These are phyloP conservation scores for Fraxinus latifolia DNA, from an alignment of 305 asterid genomes.

Conservation along the genomic window DNA sequence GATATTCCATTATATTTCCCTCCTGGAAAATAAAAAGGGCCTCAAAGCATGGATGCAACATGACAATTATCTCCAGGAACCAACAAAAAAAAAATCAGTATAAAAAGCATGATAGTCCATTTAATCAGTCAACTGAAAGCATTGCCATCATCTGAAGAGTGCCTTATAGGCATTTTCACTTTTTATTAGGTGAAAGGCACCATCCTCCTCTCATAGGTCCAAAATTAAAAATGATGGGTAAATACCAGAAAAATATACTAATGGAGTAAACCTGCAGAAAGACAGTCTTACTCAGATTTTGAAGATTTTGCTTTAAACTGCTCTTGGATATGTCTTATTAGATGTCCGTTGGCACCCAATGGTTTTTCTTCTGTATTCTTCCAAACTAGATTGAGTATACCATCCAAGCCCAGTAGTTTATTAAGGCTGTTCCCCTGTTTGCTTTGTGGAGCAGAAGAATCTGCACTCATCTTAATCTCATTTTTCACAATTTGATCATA, in stretches of 20 bases:
- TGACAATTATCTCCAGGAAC: conserved; percentile 15
- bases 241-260: background rate
- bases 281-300: conserved; percentile 80
- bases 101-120: conserved; percentile 1
- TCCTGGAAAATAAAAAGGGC: conserved; percentile 12
- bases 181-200: conserved; percentile 12
- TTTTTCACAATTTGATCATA: conserved; percentile 91
- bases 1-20: background rate
- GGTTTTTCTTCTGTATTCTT: conserved; percentile 94
- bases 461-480: conserved; percentile 92
- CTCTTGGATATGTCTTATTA: conserved; percentile 91
- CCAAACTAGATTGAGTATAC: conserved; percentile 95
- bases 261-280: conserved; percentile 21
- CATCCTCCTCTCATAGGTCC: conserved; percentile 4
- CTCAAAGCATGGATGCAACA: conserved; percentile 19
- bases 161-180: conserved; percentile 5
- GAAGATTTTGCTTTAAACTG: conserved; percentile 90
- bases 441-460: conserved; percentile 71
- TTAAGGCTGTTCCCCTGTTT: conserved; percentile 88
- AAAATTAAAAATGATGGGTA: conserved; percentile 4
- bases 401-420: conserved; percentile 86
- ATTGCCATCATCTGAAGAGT: conserved; percentile 15
- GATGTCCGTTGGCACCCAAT: conserved; percentile 78
- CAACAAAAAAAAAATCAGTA: conserved; percentile 15
- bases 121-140: conserved; percentile 19